Evolutionary conservation across 768 basidiomycete genomes (phyloP).

Genomic region (Podaxis sp.): DNA sequence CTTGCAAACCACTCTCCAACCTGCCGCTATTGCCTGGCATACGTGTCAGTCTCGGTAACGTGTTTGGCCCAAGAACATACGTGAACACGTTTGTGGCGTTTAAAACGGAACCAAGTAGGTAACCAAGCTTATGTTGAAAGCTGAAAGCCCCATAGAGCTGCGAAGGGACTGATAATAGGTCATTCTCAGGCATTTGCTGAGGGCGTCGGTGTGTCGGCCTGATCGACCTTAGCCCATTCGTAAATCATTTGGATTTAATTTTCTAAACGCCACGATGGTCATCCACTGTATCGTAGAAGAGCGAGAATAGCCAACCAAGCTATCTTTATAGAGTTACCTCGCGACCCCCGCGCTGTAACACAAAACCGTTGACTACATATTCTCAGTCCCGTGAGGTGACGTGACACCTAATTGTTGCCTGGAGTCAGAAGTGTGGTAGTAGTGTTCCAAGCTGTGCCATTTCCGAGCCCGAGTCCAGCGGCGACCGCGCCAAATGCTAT

Average conservation of each 20-base stretch:
- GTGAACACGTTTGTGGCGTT: not conserved
- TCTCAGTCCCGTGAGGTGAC: not conserved
- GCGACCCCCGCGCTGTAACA: not conserved
- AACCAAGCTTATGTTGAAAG: not conserved
- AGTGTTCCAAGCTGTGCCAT: conserved; percentile 5
- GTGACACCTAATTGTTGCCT: not conserved
- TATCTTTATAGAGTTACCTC: not conserved
- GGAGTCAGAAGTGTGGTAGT: not conserved
- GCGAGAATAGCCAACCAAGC: not conserved
- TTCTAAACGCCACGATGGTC: too few species aligned
- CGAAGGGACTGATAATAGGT: not conserved
- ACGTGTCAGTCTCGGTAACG: not conserved
- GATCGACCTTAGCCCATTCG: too few species aligned
- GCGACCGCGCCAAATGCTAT: conserved; percentile 4
- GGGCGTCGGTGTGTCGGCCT: too few species aligned
- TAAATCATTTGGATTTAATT: too few species aligned
- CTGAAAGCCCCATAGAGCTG: not conserved
- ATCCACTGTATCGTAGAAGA: not conserved
- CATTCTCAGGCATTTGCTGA: too few species aligned
- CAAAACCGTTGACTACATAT: not conserved
- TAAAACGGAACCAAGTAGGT: not conserved
- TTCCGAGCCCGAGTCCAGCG: conserved; percentile 8
- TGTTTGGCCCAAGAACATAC: not conserved
- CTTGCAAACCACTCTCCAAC: not conserved
- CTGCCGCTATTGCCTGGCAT: not conserved